Base-by-base conservation (phyloP, 805 yeast genomes). In the Kluyveromyces wickerhamii region DNA sequence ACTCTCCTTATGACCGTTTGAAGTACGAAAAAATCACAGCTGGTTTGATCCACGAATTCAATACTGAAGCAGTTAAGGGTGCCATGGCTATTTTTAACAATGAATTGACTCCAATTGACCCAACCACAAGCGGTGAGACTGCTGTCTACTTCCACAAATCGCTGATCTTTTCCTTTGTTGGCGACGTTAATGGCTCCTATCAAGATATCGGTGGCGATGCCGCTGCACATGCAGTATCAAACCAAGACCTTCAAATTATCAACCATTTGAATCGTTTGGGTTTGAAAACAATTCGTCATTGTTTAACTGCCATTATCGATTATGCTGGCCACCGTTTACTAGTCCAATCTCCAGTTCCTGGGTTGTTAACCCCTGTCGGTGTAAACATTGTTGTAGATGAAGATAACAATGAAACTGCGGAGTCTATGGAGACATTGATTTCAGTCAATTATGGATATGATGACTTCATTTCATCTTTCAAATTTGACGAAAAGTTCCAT, bases 341-440 rank as follows among this genome's bases (percentile, higher is more conserved):
- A 24, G 85, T 94, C 57, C 97, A 89, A 64, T 84, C 95, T 10
- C 95, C 96, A 9, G 94, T 89, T 28, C 98, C 98, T 11, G 97
- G 97, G 40, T 54, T 67, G 25, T 62, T 64, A 37, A 47, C 59
- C 7, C 60, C 63, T 8, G 48, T 62, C 49, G 69, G 71, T 37
- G 55, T 64, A 14, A 57, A 52, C 25, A 51, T 51, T 19, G 54
- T 52, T 29, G 63, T 59, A 25, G 67, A 67, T 31, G 65, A 59
- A 26, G 70, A 61, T 24, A 65, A 62, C 18, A 61, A 58, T 24
- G 69, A 63, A 32, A 57, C 54, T 12, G 48, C 59, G 23, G 63
- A 55, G 39, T 59, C 67, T 38, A 47, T 60, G 25, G 48, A 44
- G 8, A 48, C 52, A 17, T 58, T 51, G 13, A 68, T 67, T 36